Base-by-base conservation (phyloP, 2,329 filamentous ascomycete genomes). In the Fusarium sp. region DNA sequence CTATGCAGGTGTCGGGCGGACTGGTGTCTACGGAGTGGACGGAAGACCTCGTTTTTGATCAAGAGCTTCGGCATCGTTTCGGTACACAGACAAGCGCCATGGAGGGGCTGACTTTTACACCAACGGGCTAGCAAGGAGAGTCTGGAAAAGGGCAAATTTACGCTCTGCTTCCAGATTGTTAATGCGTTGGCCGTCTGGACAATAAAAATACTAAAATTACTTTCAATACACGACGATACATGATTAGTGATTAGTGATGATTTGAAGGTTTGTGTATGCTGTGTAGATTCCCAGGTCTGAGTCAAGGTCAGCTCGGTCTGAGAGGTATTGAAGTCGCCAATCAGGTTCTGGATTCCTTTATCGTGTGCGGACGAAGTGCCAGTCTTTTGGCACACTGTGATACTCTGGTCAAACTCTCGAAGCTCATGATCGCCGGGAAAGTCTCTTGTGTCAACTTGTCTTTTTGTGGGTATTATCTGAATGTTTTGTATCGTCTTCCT, bases 1-100 rank as follows among this genome's bases (percentile, higher is more conserved):
- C 75, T 75, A 75, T 75, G 74, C 73, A 76, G 75, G 79, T 80
- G 78, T 78, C 80, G 82, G 85, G 82, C 81, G 83, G 85, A 82
- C 82, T 83, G 87, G 87, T 88, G 87, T 89, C 86, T 87, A 84
- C 81, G 87, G 87, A 88, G 86, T 88, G 86, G 85, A 84, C 81
- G 85, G 85, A 86, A 85, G 82, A 83, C 81, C 81, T 87, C 84
- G 80, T 84, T 85, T 85, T 82, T 82, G 74, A 81, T 79, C 78
- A 82, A 81, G 76, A 80, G 77, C 80, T 81, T 83, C 81, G 81
- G 80, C 81, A 83, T 83, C 78, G 78, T 82, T 82, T 83, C 82
- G 82, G 82, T 80, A 81, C 79, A 79, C 78, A 78, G 79, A 80
- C 78, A 80, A 80, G 75, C 76, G 76, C 76, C 78, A 78, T 74